Conservation (phyloP, 495 filamentous ascomycete species). For the Elaphomyces granulatus region DNA sequence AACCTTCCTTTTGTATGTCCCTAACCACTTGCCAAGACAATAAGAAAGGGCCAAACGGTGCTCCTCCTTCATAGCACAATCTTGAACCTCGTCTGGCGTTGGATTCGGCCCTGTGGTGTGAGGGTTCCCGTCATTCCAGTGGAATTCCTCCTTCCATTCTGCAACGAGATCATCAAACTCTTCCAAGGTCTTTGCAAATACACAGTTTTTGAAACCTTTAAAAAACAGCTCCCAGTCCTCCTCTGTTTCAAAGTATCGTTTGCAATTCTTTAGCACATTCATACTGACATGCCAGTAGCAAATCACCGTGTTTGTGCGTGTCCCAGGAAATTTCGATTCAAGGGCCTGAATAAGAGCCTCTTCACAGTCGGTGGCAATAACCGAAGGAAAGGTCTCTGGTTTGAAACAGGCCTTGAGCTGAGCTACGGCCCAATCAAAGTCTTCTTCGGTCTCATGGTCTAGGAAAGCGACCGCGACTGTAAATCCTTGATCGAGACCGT, state of each 20-base stretch:
- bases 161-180: too few relatives aligned
- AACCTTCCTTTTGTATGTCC: background rate
- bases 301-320: background rate
- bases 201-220: too few relatives aligned
- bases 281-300: background rate
- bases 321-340: background rate
- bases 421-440: background rate
- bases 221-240: too few relatives aligned
- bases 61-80: too few relatives aligned
- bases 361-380: background rate
- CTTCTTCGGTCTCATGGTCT: background rate
- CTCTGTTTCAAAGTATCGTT: too few relatives aligned
- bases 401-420: constrained; percentile 1
- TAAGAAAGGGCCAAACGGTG: too few relatives aligned
- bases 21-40: background rate
- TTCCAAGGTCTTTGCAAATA: too few relatives aligned
- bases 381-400: background rate
- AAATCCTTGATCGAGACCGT: background rate
- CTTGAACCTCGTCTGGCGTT: too few relatives aligned
- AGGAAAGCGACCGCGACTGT: background rate
- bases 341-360: background rate
- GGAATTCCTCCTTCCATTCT: too few relatives aligned
- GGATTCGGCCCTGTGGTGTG: too few relatives aligned
- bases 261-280: too few relatives aligned
- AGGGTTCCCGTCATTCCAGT: too few relatives aligned